Base-by-base conservation (phyloP, 768 basidiomycete genomes). In the Exsudoporus frostii region DNA sequence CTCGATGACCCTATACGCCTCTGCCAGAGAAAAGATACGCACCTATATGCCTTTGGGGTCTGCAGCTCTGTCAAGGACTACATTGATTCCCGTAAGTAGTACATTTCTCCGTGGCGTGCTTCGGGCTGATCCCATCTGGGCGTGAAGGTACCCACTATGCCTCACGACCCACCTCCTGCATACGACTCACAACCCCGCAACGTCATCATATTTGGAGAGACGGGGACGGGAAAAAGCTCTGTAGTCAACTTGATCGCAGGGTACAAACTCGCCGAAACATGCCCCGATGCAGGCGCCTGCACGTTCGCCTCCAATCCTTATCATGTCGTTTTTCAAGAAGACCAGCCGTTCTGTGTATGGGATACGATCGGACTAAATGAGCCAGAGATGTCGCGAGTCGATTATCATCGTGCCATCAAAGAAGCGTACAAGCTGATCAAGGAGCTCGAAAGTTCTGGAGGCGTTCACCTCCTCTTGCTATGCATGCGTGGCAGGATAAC, bases 171-270 rank as follows among this genome's bases (percentile, higher is more conserved):
- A 32, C 65, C 65, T 0, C 57, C 59, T 24, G 24, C 52, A 32
- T 65, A 62, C 27, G 44, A 62, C 39, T 51, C 57, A 5, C 54
- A 50, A 7, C 49, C 54, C 7, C 49, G 37, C 44, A 67, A 67
- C 25, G 60, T 69, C 46, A 33, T 67, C 40, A 56, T 67, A 44
- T 69, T 67, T 13, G 66, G 67, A 22, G 66, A 67, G 45, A 57
- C 66, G 10, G 66, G 66, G 15, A 36, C 45, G 7, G 71, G 71
- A 2, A 78, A 78, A 52, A 78, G 77, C 51, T 73, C 73, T 1
- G 61, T 76, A 29, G 59, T 77, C 56, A 78, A 77, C 58, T 58
- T 78, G 66, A 59, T 78, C 24, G 61, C 61, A n/a, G 66, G 65
- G 10, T 5, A 22, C 0, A 41, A 64, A 2, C 34, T 58, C 1